Percentiles rank a stretch among this genome's conserved stretches.
phyloP scores from a whole-genome alignment of 768 basidiomycete genomes.

The Galerina sulciceps region DNA sequence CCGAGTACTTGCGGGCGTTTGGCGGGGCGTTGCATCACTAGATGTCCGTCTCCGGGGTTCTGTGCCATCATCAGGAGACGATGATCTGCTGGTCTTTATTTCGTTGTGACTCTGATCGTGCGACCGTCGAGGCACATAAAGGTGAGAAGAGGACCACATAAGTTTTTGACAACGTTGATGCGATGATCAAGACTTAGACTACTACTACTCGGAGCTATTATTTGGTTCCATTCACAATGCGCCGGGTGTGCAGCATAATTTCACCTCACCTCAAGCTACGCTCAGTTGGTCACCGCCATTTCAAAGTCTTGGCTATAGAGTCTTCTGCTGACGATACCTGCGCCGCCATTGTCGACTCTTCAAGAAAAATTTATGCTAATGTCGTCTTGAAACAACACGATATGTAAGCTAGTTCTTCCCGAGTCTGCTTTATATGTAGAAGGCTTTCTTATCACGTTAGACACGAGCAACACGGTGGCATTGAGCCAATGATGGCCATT shows the following conservation, averaged over 20 bases:
- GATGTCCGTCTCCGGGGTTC: constrained; percentile 47
- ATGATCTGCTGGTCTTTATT: constrained; percentile 32
- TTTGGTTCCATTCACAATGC: not conserved
- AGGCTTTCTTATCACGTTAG: constrained; percentile 32
- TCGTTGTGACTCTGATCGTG: constrained; percentile 41
- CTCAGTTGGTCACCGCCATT: constrained; percentile 26
- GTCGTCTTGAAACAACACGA: constrained; percentile 84
- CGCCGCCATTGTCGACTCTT: constrained; percentile 80
- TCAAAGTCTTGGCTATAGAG: constrained; percentile 80
- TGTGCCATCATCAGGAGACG: constrained; percentile 36
- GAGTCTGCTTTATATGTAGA: constrained; percentile 3
- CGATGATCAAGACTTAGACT: no score
- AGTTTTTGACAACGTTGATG: not conserved
- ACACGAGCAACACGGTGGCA: constrained; percentile 69
- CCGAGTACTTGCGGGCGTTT: constrained; percentile 42
- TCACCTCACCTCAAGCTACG: not conserved
- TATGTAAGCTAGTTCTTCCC: constrained; percentile 42
- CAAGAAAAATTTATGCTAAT: constrained; percentile 75
- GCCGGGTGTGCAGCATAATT: not conserved
- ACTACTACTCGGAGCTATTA: no score
- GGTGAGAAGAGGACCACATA: constrained; percentile 36
- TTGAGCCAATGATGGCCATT: constrained; percentile 79
- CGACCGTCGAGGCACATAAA: constrained; percentile 38
- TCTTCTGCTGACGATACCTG: constrained; percentile 95
- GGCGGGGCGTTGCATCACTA: constrained; percentile 54